A percentile compares a stretch with the other conserved stretches of the same genome.
These are phyloP conservation scores for Talaromyces sp. DNA, from an alignment of 2,329 filamentous ascomycete genomes.

Conservation along the genomic window DNA sequence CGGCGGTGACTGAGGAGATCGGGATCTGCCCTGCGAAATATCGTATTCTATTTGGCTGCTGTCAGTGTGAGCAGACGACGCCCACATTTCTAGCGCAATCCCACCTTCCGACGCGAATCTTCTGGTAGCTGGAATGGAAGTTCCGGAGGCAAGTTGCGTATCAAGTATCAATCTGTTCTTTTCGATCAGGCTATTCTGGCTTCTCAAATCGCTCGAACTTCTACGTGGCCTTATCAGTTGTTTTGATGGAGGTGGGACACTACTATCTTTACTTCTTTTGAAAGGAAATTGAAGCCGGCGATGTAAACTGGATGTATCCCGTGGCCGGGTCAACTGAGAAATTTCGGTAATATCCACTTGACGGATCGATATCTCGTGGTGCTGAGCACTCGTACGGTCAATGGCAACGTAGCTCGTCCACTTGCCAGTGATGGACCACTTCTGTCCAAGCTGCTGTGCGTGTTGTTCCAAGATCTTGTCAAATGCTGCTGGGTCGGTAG, in stretches of 20 bases:
- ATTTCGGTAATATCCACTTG: background rate
- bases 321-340: background rate
- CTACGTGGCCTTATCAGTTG: no score
- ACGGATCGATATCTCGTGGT: background rate
- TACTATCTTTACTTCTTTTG: no score
- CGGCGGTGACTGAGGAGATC: no score
- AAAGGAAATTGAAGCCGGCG: background rate
- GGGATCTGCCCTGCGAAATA: no score
- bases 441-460: background rate
- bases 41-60: no score
- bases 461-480: background rate
- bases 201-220: no score
- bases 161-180: no score
- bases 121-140: no score
- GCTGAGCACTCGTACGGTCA: background rate
- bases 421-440: conserved; percentile 1
- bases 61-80: background rate
- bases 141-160: no score
- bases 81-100: background rate
- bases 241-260: no score
- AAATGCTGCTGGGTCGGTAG: background rate
- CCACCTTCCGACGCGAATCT: background rate
- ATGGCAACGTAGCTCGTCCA: conserved; percentile 1
- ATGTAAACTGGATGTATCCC: background rate
- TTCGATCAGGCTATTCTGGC: no score